Conservation (phyloP, 352 stramenopile species). For the Phytopythium oedochilum region DNA sequence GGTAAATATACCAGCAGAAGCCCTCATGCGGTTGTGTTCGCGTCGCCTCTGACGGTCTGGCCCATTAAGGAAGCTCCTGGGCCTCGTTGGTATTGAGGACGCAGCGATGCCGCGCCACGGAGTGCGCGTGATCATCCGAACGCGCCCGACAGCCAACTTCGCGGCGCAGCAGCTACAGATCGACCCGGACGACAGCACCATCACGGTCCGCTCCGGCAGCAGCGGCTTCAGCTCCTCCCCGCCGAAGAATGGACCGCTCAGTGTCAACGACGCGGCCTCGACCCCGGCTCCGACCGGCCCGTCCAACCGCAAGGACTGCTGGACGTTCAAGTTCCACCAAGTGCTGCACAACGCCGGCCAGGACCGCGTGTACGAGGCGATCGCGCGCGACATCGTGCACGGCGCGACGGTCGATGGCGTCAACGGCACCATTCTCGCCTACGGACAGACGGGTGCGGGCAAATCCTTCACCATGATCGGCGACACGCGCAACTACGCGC, state of each 20-base stretch:
- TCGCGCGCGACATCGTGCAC: conserved; percentile 87
- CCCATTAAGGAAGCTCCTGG: not conserved
- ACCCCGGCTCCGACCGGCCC: conserved; percentile 16
- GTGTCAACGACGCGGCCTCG: not conserved
- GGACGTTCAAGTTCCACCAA: conserved; percentile 91
- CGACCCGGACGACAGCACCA: conserved; percentile 67
- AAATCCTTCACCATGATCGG: conserved; percentile 93
- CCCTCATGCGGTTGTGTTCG: not conserved
- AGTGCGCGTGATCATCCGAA: conserved; percentile 85
- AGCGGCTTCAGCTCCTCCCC: conserved; percentile 19
- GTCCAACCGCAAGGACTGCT: conserved; percentile 79
- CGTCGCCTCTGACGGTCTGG: not conserved
- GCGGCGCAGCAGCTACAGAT: conserved; percentile 75
- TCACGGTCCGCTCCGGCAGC: conserved; percentile 44
- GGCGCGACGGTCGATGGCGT: conserved; percentile 83
- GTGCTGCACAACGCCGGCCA: conserved; percentile 90
- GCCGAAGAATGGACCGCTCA: conserved; percentile 20
- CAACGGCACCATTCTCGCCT: conserved; percentile 87
- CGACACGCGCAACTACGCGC: conserved; percentile 89
- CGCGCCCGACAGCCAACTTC: conserved; percentile 72
- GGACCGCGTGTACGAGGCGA: conserved; percentile 88
- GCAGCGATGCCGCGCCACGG: conserved; percentile 38
- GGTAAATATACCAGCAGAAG: not conserved
- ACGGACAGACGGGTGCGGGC: conserved; percentile 85
- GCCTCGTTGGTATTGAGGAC: not conserved